Conservation (phyloP, 164 flowering plant genomes). For the Aristolochia contorta region DNA sequence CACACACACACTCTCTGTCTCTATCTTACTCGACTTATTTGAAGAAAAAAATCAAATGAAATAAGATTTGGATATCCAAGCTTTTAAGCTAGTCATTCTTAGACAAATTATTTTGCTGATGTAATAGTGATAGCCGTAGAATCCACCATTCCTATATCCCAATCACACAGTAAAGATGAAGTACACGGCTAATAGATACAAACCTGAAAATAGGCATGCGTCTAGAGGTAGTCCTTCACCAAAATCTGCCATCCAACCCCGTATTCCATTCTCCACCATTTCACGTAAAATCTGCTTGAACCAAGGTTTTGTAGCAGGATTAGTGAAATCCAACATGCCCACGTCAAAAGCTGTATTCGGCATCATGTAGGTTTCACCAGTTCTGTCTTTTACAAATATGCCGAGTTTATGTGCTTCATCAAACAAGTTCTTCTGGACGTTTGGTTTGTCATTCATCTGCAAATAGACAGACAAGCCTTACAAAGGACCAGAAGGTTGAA, state of each 20-base stretch:
- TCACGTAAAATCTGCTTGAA: constrained; percentile 63
- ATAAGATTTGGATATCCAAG: too few species aligned
- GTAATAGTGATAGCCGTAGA: too few species aligned
- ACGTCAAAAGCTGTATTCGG: constrained; percentile 84
- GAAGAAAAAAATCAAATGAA: too few species aligned
- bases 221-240: constrained; percentile 85
- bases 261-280: constrained; percentile 73
- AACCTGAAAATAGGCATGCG: constrained; percentile 75
- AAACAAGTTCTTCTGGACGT: constrained; percentile 46
- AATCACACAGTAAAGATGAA: not conserved
- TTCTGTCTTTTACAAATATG: constrained; percentile 58
- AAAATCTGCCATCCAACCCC: constrained; percentile 96
- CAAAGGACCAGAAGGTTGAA: not conserved
- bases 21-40: too few species aligned
- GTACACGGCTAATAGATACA: not conserved
- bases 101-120: too few species aligned
- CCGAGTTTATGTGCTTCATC: constrained; percentile 65
- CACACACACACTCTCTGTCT: too few species aligned
- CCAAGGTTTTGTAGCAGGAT: constrained; percentile 59
- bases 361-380: constrained; percentile 65
- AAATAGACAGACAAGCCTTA: not conserved
- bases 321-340: constrained; percentile 81
- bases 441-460: constrained; percentile 55
- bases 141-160: not conserved
- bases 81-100: too few species aligned